Conservation (phyloP, 768 basidiomycete genomes). For the Pisolithus sp. region DNA sequence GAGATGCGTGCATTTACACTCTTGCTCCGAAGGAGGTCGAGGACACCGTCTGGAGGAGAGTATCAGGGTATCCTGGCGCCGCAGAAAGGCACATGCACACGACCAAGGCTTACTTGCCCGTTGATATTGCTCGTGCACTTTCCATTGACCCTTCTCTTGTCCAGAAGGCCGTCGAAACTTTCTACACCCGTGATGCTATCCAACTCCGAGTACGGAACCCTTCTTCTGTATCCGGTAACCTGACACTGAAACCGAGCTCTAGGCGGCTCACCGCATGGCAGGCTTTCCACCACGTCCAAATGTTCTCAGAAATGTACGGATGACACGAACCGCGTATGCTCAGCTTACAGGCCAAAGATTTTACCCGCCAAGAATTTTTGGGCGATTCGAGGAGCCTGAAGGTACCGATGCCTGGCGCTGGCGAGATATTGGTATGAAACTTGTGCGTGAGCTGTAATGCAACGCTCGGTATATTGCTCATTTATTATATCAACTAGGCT, state of each 20-base stretch:
- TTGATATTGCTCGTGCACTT: conserved; percentile 73
- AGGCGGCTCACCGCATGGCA: conserved; percentile 87
- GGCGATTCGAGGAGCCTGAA: conserved; percentile 59
- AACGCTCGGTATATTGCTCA: background rate
- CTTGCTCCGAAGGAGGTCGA: conserved; percentile 58
- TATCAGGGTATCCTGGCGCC: conserved; percentile 69
- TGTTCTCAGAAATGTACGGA: conserved; percentile 53
- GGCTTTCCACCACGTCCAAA: conserved; percentile 76
- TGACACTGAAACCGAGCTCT: conserved; percentile 4
- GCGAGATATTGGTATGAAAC: conserved; percentile 89
- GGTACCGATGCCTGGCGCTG: conserved; percentile 66
- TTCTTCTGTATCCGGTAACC: background rate
- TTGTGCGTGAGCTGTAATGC: conserved; percentile 43
- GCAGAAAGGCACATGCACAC: conserved; percentile 64
- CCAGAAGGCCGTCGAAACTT: conserved; percentile 84
- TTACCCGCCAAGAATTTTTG: conserved; percentile 86
- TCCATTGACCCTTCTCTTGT: conserved; percentile 57
- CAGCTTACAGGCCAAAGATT: conserved; percentile 90
- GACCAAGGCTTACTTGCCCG: conserved; percentile 74
- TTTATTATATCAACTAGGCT: conserved; percentile 40
- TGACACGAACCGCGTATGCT: conserved; percentile 92
- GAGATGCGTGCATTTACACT: conserved; percentile 49
- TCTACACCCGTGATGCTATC: conserved; percentile 91
- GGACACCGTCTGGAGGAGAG: conserved; percentile 60
- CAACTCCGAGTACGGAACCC: conserved; percentile 68